These are phyloP conservation scores for Colletotrichum shisoi DNA, from an alignment of 2,329 filamentous ascomycete species.

Conservation along the genomic window DNA sequence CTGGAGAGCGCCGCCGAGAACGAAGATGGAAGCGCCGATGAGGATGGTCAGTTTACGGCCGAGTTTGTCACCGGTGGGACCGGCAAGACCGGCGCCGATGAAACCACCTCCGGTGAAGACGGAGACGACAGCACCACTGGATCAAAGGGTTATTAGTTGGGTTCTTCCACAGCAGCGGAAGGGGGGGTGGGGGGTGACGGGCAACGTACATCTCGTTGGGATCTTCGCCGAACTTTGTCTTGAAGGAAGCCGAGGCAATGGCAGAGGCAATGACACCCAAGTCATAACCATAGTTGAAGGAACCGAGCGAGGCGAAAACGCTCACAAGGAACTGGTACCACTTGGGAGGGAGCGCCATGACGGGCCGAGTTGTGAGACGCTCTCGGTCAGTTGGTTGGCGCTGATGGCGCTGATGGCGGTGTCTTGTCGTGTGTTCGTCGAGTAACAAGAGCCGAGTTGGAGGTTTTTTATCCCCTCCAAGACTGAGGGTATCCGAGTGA, in stretches of 20 bases:
- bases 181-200: no score
- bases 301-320: constrained; percentile 64
- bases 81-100: constrained; percentile 71
- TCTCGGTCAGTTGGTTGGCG: neutral
- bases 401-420: no score
- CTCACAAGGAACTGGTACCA: constrained; percentile 61
- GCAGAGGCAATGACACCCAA: constrained; percentile 62
- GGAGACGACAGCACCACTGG: constrained; percentile 74
- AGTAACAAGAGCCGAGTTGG: no score
- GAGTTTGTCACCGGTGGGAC: constrained; percentile 67
- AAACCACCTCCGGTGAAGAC: constrained; percentile 82
- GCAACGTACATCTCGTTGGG: constrained; percentile 50
- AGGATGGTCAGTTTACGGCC: constrained; percentile 77
- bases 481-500: neutral
- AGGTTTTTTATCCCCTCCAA: neutral
- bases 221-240: constrained; percentile 49
- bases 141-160: neutral
- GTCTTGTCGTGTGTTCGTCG: neutral
- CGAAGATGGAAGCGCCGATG: constrained; percentile 74
- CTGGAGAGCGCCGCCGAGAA: constrained; percentile 75
- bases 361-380: constrained; percentile 22
- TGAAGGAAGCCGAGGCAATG: constrained; percentile 59
- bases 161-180: neutral
- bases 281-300: constrained; percentile 64
- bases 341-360: constrained; percentile 56